Base-by-base conservation (phyloP, 306 rosid genomes). In the Vigna trinervia region DNA sequence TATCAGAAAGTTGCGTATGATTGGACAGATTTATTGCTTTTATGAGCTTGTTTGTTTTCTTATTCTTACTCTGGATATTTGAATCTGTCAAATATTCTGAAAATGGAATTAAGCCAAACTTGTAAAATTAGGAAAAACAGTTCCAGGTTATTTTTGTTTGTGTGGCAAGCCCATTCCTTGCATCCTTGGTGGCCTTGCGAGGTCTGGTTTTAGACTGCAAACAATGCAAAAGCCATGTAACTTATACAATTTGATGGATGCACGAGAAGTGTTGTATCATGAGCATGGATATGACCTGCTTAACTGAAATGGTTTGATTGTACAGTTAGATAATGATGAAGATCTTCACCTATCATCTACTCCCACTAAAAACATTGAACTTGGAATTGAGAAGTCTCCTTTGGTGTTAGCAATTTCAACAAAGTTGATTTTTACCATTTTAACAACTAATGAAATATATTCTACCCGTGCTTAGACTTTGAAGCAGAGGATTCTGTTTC, bases 371-470 rank as follows among this genome's bases (percentile, higher is more conserved):
- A 54, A 19, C 70, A 65, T 17, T 46, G 60, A 67, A 51, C 51
- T 10, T 39, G 43, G 51, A 22, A 43, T 34, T 60, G 54, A 81
- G 28, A 69, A 59, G 50, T n/a, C 59, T 51, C 6, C 66, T 70
- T 14, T 11, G 51, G 60, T 70, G 12, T 41, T 39, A 12, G 57
- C 58, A 52, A 43, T 53, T 41, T 78, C 58, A 50, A 28, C 46
- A 17, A 15, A 59, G 12, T 30, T 60, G 28, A 19, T 12, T 45
- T 64, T 64, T 64, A 17, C 14, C 51, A n/a, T 19, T 69, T 20
- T 43, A 71, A 71, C 22, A 30, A 50, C 68, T 78, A 77, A 51
- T 52, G 74, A 65, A 77, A 59, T 56, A 47, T 75, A 61, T 60
- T 50, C 57, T 66, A 52, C 30, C 20, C 58, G 34, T 36, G 46